Conservation (phyloP, 768 basidiomycete species). For the Russula olivacea region DNA sequence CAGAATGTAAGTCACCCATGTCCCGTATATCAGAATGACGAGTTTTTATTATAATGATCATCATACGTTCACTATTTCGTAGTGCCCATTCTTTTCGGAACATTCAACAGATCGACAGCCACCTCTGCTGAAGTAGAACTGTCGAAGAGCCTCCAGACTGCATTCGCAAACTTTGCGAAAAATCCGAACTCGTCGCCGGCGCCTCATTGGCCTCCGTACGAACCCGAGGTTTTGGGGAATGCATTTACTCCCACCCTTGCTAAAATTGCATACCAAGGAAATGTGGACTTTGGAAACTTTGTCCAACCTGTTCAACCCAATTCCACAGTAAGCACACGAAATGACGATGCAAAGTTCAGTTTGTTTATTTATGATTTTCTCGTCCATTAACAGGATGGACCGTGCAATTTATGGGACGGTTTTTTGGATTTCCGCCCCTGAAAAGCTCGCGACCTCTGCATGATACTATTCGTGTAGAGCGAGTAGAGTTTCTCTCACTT, state of each 20-base stretch:
- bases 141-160: slow-evolving; percentile 26
- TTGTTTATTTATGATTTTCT: too few relatives aligned
- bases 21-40: neutral
- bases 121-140: slow-evolving; percentile 26
- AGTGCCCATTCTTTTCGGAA: slow-evolving; percentile 30
- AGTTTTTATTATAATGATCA: neutral
- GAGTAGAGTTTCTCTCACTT: too few relatives aligned
- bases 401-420: neutral
- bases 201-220: slow-evolving; percentile 7
- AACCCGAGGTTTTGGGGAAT: neutral
- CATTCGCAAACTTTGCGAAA: slow-evolving; percentile 14
- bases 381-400: neutral
- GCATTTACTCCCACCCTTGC: neutral
- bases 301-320: neutral
- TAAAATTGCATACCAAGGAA: slow-evolving; percentile 8
- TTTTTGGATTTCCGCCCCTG: slow-evolving; percentile 3
- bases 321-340: neutral
- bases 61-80: neutral
- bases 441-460: too few relatives aligned
- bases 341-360: too few relatives aligned
- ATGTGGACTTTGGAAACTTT: neutral
- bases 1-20: slow-evolving; percentile 2
- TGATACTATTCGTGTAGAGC: too few relatives aligned
- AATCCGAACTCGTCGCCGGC: slow-evolving; percentile 5
- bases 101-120: slow-evolving; percentile 28